Evolutionary conservation across 768 basidiomycete genomes (phyloP), one percentile per base, ranked within the genome.

Genomic region (Amyloporia xantha): DNA sequence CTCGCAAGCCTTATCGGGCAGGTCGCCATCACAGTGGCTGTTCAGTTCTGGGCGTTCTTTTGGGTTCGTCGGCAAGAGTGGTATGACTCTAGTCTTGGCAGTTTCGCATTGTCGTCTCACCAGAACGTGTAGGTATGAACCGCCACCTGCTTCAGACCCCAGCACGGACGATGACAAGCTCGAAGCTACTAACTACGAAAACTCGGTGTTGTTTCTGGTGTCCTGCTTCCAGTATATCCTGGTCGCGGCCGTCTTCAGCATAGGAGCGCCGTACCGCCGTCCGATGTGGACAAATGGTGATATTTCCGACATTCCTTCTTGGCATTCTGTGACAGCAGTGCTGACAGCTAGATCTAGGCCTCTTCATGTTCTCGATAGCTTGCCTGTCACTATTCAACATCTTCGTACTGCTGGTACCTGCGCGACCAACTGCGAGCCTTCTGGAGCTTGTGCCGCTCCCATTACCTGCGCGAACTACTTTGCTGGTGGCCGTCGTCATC

Each of bases 151-250:
- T 41, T 62, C 64, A 27, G 61, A 75, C 17, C 72, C 76, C 21
- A 60, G 61, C 5, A 67, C 69, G 38, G 75, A 73, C 40, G 70
- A 78, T 51, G 77, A 84, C 65, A 81, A 90, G 57, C 73, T 98
- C 38, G 79, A 91, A 50, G 84, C 91, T 19, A 79, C 70, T 36
- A 97, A 94, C 63, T 94, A 78, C 59, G 96, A 98, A 66, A 97
- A 99, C 64, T 83, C 96, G 4, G 81, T 78, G 24, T 67, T 99
- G 49, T 99, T 99, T 71, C 67, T 97, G 55, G 73, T 97, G 38
- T 97, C 96, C 9, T 96, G 92, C 53, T 98, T 98, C 81, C 96
- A 99, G 69, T 99, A 99, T 66, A 91, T 98, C 60, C 73, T 98
- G 42, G 90, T 96, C 6, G 96, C 95, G 11, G 95, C 86, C 0